phyloP scores from a whole-genome alignment of 495 filamentous ascomycete genomes.

The Friedmanniomyces simplex region DNA sequence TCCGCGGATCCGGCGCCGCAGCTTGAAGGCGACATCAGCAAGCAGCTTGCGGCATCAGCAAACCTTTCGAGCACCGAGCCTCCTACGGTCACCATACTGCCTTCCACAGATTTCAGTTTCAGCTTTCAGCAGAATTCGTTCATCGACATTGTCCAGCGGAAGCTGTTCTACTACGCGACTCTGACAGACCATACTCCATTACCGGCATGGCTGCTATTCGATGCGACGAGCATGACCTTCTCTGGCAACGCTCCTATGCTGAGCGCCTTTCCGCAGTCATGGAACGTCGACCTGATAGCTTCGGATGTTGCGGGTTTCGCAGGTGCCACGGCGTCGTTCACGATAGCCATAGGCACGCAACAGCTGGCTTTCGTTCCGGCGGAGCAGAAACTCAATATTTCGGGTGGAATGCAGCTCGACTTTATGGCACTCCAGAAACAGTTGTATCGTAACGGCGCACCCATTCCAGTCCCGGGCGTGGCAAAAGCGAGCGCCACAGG shows the following conservation, averaged over 20 bases:
- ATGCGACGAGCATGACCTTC: conserved; percentile 52
- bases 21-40: conserved; percentile 20
- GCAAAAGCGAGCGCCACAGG: conserved; percentile 38
- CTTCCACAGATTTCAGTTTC: conserved; percentile 22
- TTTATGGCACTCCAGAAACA: conserved; percentile 44
- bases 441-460: conserved; percentile 54
- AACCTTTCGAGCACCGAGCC: conserved; percentile 23
- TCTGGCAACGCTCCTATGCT: conserved; percentile 59
- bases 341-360: conserved; percentile 59
- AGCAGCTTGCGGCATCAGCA: conserved; percentile 23
- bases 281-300: conserved; percentile 63
- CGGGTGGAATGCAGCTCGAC: conserved; percentile 41
- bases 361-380: conserved; percentile 51
- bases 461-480: conserved; percentile 38
- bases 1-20: conserved; percentile 18
- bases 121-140: conserved; percentile 25
- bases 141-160: conserved; percentile 17
- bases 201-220: conserved; percentile 78
- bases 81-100: conserved; percentile 18
- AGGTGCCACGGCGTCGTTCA: conserved; percentile 53
- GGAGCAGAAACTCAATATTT: conserved; percentile 49
- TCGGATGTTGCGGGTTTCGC: conserved; percentile 73
- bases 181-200: conserved; percentile 68
- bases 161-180: conserved; percentile 58
- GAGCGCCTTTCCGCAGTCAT: conserved; percentile 51